Conservation (phyloP, 768 basidiomycete genomes). For the Russula vinacea region DNA sequence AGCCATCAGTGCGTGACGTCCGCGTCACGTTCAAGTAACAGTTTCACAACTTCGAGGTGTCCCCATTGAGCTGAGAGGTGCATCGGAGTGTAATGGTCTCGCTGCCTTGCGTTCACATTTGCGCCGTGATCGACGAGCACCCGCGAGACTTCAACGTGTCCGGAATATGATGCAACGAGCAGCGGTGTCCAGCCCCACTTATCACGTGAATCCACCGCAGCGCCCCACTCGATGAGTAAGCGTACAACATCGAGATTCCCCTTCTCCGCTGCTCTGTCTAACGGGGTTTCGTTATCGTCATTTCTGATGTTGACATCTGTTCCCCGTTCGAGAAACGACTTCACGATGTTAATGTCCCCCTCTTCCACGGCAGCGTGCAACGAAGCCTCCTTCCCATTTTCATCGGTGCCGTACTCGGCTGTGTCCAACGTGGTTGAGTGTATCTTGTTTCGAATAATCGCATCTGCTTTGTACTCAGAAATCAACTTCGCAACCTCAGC, state of each 20-base stretch:
- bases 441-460: neutral
- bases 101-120: neutral
- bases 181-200: neutral
- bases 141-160: neutral
- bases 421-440: neutral
- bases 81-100: neutral
- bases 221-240: neutral
- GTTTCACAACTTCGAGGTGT: neutral
- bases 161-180: neutral
- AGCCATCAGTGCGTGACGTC: neutral
- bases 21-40: neutral
- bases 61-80: neutral
- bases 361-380: neutral
- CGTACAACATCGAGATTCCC: neutral
- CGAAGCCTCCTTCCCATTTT: neutral
- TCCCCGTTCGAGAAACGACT: neutral
- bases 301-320: neutral
- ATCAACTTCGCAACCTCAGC: neutral
- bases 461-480: neutral
- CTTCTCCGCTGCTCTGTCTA: neutral
- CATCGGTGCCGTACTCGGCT: neutral
- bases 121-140: neutral
- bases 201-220: constrained; percentile 5
- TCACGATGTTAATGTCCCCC: neutral
- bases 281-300: neutral